A percentile compares a stretch with the other conserved stretches of the same genome.
Conservation (phyloP, 371 early-diverging fungal species). For the Rhizopus arrhizus region DNA sequence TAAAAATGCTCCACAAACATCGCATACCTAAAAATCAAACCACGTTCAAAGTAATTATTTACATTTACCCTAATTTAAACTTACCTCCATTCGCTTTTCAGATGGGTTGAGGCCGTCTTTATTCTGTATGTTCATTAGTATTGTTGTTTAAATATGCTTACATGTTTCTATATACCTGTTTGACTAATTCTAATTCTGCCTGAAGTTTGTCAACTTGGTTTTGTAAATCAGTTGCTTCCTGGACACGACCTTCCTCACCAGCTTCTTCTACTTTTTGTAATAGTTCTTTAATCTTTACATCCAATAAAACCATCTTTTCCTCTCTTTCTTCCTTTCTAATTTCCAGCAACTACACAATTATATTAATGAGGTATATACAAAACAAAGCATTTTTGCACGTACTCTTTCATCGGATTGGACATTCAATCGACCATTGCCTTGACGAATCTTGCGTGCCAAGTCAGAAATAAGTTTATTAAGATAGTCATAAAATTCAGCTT, state of each 20-base stretch:
- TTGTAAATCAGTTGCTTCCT: slow-evolving; percentile 74
- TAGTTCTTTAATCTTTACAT: slow-evolving; percentile 78
- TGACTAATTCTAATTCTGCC: slow-evolving; percentile 62
- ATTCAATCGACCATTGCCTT: slow-evolving; percentile 75
- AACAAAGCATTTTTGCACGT: not conserved
- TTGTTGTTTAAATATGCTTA: not conserved
- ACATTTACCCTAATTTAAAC: not conserved
- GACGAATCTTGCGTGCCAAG: slow-evolving; percentile 74
- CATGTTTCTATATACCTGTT: slow-evolving; percentile 48
- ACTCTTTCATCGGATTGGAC: slow-evolving; percentile 75
- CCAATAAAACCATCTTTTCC: slow-evolving; percentile 81
- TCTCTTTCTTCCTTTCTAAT: slow-evolving; percentile 78
- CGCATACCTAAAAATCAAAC: slow-evolving; percentile 64
- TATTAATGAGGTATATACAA: too few species aligned
- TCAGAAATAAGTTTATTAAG: slow-evolving; percentile 73
- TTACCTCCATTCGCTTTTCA: slow-evolving; percentile 75
- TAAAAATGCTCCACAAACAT: slow-evolving; percentile 88
- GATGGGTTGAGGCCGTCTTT: slow-evolving; percentile 69
- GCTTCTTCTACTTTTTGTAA: slow-evolving; percentile 71
- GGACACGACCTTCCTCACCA: slow-evolving; percentile 80
- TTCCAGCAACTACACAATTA: slow-evolving; percentile 52
- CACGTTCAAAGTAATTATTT: slow-evolving; percentile 1
- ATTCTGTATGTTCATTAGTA: slow-evolving; percentile 39
- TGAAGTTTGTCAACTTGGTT: slow-evolving; percentile 68
- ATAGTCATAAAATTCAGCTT: slow-evolving; percentile 74